These are phyloP conservation scores for Cyberlindnera mississippiensis DNA, from an alignment of 805 yeast genomes.

Conservation along the genomic window DNA sequence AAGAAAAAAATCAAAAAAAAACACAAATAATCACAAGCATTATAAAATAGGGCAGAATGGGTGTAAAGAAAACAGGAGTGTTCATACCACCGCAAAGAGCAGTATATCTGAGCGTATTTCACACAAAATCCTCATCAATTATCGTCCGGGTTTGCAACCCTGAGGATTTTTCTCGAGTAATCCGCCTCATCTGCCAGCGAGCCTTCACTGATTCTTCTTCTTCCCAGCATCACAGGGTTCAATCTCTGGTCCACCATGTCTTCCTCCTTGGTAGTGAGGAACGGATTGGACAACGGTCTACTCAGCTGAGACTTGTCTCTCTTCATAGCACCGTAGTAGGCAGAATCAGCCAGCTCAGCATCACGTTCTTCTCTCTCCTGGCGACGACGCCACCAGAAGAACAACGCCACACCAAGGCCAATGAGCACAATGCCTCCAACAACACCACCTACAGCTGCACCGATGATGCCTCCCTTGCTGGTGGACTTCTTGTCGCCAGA, in stretches of 20 bases:
- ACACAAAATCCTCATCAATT: too few relatives aligned
- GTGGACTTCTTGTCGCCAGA: background rate
- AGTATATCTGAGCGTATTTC: too few relatives aligned
- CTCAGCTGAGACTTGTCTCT: constrained; percentile 35
- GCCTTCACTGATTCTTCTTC: constrained; percentile 81
- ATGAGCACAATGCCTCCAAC: constrained; percentile 53
- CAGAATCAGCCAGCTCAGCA: constrained; percentile 50
- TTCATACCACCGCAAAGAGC: too few relatives aligned
- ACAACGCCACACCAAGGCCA: constrained; percentile 35
- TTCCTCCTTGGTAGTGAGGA: constrained; percentile 60
- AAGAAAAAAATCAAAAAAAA: too few relatives aligned
- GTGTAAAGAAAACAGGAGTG: too few relatives aligned
- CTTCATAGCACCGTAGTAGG: constrained; percentile 53
- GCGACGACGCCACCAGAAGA: constrained; percentile 38
- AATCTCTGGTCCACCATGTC: constrained; percentile 56
- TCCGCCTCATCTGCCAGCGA: constrained; percentile 84
- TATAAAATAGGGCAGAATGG: too few relatives aligned
- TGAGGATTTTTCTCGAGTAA: constrained; percentile 71
- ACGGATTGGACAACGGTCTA: constrained; percentile 44
- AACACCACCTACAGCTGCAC: constrained; percentile 63
- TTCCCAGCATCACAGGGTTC: constrained; percentile 75
- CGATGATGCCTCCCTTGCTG: constrained; percentile 32
- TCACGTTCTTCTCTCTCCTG: constrained; percentile 33
- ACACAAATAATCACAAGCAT: too few relatives aligned
- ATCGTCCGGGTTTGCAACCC: constrained; percentile 87